These are phyloP conservation scores for Metschnikowia arizonensis DNA, from an alignment of 805 yeast species.

Conservation along the genomic window DNA sequence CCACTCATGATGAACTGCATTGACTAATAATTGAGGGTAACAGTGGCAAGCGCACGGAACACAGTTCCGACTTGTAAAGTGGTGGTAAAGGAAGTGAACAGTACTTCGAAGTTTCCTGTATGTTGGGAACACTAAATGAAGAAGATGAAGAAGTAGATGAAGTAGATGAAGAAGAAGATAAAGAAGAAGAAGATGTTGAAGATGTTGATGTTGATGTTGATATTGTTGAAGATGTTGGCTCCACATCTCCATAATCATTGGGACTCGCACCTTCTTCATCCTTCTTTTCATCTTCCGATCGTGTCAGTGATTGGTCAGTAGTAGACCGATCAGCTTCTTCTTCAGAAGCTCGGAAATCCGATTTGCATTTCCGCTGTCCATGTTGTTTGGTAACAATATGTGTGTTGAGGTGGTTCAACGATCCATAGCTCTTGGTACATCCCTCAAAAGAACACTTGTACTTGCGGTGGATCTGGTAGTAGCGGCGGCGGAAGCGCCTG, in stretches of 20 bases:
- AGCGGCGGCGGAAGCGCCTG: conserved; percentile 19
- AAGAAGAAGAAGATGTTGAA: no score
- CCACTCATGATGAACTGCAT: neutral
- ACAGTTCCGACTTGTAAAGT: neutral
- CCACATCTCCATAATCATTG: neutral
- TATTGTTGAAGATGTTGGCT: no score
- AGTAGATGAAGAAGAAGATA: no score
- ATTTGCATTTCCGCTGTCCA: conserved; percentile 40
- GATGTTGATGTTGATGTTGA: no score
- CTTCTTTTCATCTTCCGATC: neutral
- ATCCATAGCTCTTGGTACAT: conserved; percentile 41
- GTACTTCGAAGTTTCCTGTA: neutral
- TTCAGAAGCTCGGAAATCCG: conserved; percentile 27
- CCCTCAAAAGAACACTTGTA: conserved; percentile 36
- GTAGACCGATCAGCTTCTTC: neutral
- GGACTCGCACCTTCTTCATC: neutral
- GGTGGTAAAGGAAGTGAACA: conserved; percentile 1
- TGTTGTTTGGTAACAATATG: conserved; percentile 44
- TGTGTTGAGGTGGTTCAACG: conserved; percentile 41
- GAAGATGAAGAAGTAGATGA: no score
- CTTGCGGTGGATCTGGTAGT: conserved; percentile 22
- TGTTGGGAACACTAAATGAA: no score
- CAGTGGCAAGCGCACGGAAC: conserved; percentile 13
- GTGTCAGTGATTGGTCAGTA: neutral
- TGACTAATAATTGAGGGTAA: conserved; percentile 9